Percentiles rank a stretch among this genome's conserved stretches.
Conservation (phyloP, 805 yeast species). For the Metschnikowia lachancei region DNA sequence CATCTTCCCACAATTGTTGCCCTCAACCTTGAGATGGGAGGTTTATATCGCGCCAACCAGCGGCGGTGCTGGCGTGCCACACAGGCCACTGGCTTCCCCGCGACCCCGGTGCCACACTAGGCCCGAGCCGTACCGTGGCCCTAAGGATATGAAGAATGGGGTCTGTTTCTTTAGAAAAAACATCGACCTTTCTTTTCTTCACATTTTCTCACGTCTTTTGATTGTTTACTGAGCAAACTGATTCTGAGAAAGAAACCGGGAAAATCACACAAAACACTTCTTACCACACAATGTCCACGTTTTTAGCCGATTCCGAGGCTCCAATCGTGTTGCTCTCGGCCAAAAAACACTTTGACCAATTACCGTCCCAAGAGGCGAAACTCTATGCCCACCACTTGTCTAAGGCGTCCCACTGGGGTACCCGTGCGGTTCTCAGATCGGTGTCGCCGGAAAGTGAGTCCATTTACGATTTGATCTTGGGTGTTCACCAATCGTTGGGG, state of each 20-base stretch:
- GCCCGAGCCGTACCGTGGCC: neutral
- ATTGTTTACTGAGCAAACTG: too few relatives aligned
- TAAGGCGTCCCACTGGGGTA: conserved; percentile 80
- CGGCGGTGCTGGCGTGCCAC: conserved; percentile 2
- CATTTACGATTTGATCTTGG: conserved; percentile 67
- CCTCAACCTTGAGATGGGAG: too few relatives aligned
- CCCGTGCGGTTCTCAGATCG: conserved; percentile 74
- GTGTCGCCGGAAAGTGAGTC: conserved; percentile 79
- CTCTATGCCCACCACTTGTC: conserved; percentile 79
- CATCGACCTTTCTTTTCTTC: too few relatives aligned
- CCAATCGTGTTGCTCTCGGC: conserved; percentile 54
- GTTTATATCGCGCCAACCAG: conserved; percentile 6
- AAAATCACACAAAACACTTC: neutral
- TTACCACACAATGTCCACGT: conserved; percentile 15
- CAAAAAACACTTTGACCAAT: conserved; percentile 61
- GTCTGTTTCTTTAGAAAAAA: too few relatives aligned
- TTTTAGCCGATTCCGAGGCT: conserved; percentile 41
- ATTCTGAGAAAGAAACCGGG: neutral
- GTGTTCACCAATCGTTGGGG: conserved; percentile 50
- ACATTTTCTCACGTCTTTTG: neutral
- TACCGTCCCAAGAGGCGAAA: conserved; percentile 56
- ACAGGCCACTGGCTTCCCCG: conserved; percentile 3
- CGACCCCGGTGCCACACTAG: neutral
- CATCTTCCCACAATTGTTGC: too few relatives aligned
- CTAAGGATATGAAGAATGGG: too few relatives aligned